Base-by-base conservation (phyloP, 768 basidiomycete species). In the Tephrocybe sp. region DNA sequence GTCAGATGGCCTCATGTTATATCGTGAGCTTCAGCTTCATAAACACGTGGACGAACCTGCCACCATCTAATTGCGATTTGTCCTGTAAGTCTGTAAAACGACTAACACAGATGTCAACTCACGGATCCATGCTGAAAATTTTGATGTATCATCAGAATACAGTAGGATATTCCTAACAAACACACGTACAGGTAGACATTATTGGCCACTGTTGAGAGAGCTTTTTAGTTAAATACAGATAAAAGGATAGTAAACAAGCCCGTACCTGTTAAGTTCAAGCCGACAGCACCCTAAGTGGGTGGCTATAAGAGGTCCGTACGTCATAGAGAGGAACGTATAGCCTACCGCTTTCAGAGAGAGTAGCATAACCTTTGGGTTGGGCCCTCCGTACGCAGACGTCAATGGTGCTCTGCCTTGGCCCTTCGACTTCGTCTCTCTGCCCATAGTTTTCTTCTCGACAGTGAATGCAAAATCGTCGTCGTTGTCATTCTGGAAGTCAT, bases 281-380 rank as follows among this genome's bases (percentile, higher is more conserved):
- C 93, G 26, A 95, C 75, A 4, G 93, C 91, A 17, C 93, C 93
- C 77, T 65, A n/a, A n/a, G n/a, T n/a, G n/a, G n/a, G n/a, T n/a
- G n/a, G n/a, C n/a, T n/a, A n/a, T n/a, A n/a, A n/a, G n/a, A n/a
- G n/a, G n/a, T n/a, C n/a, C n/a, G n/a, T n/a, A n/a, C n/a, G n/a
- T n/a, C n/a, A n/a, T n/a, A n/a, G n/a, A n/a, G n/a, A n/a, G n/a
- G n/a, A n/a, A n/a, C n/a, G n/a, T n/a, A n/a, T n/a, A 32, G 68
- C 73, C 33, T 60, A 78, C 78, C 40, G 82, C 85, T 70, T 93
- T 94, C 59, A 94, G 73, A 5, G 92, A 93, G 48, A 95, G 86
- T 46, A 95, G 73, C 88, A 95, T 85, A 28, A 95, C 85, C 53
- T 75, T 79, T 3, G 93, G 89, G 62, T 85, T 90, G 24, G 32